Evolutionary conservation across 2,329 filamentous ascomycete genomes (phyloP).

Genomic region (Aphanoascus verrucosus): DNA sequence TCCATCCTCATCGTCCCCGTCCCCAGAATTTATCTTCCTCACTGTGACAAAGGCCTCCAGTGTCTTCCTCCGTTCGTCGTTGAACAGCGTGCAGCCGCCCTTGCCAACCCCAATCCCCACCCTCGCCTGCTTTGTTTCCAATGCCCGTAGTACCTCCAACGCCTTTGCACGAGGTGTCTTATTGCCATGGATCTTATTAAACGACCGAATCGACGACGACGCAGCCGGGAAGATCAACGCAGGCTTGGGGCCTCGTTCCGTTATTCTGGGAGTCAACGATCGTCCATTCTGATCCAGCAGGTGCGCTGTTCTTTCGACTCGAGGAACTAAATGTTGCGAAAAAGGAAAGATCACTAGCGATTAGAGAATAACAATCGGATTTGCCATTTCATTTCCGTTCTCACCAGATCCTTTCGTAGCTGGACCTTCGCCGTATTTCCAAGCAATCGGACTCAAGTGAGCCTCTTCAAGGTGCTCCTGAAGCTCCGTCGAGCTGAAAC

Average conservation of each 20-base stretch:
- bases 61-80: conserved; percentile 39
- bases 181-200: conserved; percentile 34
- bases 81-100: conserved; percentile 44
- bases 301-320: conserved; percentile 7
- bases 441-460: conserved; percentile 46
- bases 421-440: conserved; percentile 51
- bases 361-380: conserved; percentile 17
- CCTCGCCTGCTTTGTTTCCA: conserved; percentile 41
- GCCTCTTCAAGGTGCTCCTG: conserved; percentile 41
- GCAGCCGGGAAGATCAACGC: conserved; percentile 31
- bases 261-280: conserved; percentile 15
- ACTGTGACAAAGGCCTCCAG: conserved; percentile 44
- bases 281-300: conserved; percentile 18
- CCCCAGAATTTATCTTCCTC: conserved; percentile 26
- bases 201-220: conserved; percentile 28
- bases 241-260: conserved; percentile 21
- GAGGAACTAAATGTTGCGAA: conserved; percentile 13
- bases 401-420: conserved; percentile 45
- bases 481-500: conserved; percentile 30
- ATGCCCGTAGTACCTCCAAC: conserved; percentile 34
- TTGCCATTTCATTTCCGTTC: conserved; percentile 14
- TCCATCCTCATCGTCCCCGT: conserved; percentile 11
- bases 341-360: conserved; percentile 11
- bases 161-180: conserved; percentile 39
- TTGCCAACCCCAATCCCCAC: conserved; percentile 46